Evolutionary conservation across 148 eudicot genomes (phyloP).

Genomic region (Rhododendron simsii): DNA sequence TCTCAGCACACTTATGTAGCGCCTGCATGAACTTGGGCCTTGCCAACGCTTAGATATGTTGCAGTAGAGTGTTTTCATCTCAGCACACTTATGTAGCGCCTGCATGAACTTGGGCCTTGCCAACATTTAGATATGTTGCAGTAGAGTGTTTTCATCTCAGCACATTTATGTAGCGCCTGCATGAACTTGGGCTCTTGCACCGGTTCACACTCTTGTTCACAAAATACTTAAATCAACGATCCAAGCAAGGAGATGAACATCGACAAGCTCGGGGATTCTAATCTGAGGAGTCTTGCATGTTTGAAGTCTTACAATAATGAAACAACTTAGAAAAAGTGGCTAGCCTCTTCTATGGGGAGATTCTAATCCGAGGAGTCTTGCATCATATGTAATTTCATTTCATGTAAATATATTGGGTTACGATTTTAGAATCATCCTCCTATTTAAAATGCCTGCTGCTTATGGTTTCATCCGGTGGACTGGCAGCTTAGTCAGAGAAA

Average conservation of each 20-base stretch:
- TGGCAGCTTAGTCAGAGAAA: constrained; percentile 67
- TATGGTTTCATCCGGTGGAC: constrained; percentile 6
- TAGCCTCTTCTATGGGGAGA: background rate
- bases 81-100: no score
- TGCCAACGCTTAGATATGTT: no score
- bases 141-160: no score
- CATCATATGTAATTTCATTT: background rate
- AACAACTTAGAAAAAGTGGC: background rate
- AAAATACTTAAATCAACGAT: background rate
- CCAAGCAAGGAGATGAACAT: no score
- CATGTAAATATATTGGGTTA: background rate
- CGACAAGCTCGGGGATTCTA: background rate
- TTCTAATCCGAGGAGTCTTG: background rate
- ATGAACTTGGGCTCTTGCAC: background rate
- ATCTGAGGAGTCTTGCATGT: background rate
- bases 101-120: no score
- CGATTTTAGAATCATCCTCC: background rate
- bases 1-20: no score
- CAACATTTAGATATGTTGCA: no score
- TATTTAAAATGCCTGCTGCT: background rate
- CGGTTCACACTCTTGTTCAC: background rate
- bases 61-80: no score
- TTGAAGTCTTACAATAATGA: background rate
- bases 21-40: no score
- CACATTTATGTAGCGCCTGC: background rate